These are phyloP conservation scores for Mrakia gelida DNA, from an alignment of 768 basidiomycete species.

Conservation along the genomic window DNA sequence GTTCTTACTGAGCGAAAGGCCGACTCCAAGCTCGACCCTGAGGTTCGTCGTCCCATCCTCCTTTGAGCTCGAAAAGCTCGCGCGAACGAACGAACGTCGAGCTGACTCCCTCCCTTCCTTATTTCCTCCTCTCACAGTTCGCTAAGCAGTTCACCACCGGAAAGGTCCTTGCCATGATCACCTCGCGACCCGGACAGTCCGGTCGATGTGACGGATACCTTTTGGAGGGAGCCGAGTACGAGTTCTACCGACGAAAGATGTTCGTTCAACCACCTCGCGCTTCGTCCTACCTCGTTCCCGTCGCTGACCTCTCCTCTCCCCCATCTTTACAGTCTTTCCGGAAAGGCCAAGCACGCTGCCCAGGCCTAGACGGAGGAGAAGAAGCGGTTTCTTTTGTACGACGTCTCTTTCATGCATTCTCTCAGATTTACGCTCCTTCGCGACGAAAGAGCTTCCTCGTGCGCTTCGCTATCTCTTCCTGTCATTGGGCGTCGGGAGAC, in stretches of 20 bases:
- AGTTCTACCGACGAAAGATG: conserved; percentile 53
- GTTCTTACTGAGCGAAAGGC: conserved; percentile 85
- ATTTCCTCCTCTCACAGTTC: conserved; percentile 5
- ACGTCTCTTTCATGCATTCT: conserved; percentile 9
- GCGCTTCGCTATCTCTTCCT: too few relatives aligned
- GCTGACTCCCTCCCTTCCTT: background rate
- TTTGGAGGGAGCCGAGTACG: conserved; percentile 96
- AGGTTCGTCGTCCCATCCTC: conserved; percentile 54
- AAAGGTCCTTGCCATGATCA: conserved; percentile 87
- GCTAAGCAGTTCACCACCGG: conserved; percentile 84
- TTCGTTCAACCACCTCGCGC: conserved; percentile 25
- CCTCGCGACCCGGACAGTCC: conserved; percentile 93
- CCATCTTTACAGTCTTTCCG: conserved; percentile 84
- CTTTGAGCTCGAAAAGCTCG: too few relatives aligned
- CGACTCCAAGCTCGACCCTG: conserved; percentile 83
- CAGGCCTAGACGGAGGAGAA: conserved; percentile 17
- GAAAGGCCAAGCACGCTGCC: conserved; percentile 88
- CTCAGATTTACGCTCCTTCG: background rate
- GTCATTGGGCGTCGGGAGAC: too few relatives aligned
- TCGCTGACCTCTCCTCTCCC: conserved; percentile 32
- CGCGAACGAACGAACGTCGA: too few relatives aligned
- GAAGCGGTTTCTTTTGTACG: conserved; percentile 16
- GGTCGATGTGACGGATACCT: conserved; percentile 96
- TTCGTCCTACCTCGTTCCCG: conserved; percentile 21
- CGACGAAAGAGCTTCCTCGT: too few relatives aligned